These are phyloP conservation scores for Cyberlindnera meyerae DNA, from an alignment of 805 yeast species.

Conservation along the genomic window DNA sequence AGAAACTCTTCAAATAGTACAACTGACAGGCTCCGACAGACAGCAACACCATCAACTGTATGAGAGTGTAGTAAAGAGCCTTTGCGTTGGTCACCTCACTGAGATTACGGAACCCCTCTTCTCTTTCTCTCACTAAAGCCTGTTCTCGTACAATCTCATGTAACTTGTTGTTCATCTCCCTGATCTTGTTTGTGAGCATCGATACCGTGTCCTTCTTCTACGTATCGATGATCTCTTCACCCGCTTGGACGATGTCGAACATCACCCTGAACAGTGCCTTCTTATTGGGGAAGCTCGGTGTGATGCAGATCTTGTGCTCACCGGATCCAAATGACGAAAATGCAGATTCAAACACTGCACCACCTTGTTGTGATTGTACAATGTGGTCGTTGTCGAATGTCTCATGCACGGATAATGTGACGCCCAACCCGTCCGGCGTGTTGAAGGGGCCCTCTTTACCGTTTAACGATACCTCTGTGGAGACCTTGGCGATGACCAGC, in stretches of 20 bases:
- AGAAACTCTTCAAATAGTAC: slow-evolving; percentile 72
- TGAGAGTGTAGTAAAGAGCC: slow-evolving; percentile 67
- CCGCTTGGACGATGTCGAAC: slow-evolving; percentile 69
- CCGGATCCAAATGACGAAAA: slow-evolving; percentile 82
- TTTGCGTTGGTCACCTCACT: slow-evolving; percentile 71
- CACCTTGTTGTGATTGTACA: slow-evolving; percentile 63
- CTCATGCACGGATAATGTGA: slow-evolving; percentile 37
- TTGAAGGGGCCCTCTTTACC: slow-evolving; percentile 19
- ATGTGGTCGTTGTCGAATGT: slow-evolving; percentile 79
- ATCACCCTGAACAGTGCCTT: slow-evolving; percentile 59
- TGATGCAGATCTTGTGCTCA: slow-evolving; percentile 79
- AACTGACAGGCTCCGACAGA: slow-evolving; percentile 74
- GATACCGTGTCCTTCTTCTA: slow-evolving; percentile 50
- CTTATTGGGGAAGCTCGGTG: slow-evolving; percentile 40
- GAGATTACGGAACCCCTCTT: slow-evolving; percentile 69
- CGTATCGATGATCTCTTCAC: slow-evolving; percentile 58
- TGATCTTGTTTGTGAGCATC: slow-evolving; percentile 50
- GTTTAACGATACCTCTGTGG: slow-evolving; percentile 52
- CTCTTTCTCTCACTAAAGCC: slow-evolving; percentile 55
- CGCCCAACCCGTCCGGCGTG: slow-evolving; percentile 1
- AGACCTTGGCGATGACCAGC: slow-evolving; percentile 74
- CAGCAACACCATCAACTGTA: slow-evolving; percentile 64
- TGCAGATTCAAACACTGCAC: slow-evolving; percentile 61
- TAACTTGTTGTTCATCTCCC: slow-evolving; percentile 52
- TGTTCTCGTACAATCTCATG: slow-evolving; percentile 62